Conservation (phyloP, 371 early-diverging fungal species). For the Mortierella sp. region DNA sequence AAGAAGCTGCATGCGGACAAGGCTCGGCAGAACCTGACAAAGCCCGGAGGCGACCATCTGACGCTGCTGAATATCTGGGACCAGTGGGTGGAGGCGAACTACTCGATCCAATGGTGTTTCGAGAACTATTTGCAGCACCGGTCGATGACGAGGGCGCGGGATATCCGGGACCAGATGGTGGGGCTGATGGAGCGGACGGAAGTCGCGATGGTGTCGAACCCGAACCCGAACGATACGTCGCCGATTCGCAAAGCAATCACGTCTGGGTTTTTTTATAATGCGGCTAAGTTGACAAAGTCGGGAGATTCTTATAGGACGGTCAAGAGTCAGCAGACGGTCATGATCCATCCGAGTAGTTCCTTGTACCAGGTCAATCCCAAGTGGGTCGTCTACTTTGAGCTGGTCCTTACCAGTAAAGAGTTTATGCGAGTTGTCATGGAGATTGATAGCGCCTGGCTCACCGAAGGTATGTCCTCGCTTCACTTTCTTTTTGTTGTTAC, state of each 20-base stretch:
- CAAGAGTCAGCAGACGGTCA: slow-evolving; percentile 92
- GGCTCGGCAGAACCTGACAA: slow-evolving; percentile 87
- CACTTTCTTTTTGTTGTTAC: neutral
- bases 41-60: slow-evolving; percentile 94
- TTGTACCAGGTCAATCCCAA: slow-evolving; percentile 80
- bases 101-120: slow-evolving; percentile 94
- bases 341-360: slow-evolving; percentile 94
- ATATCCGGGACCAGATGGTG: slow-evolving; percentile 95
- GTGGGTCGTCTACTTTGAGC: slow-evolving; percentile 94
- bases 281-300: slow-evolving; percentile 83
- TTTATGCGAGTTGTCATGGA: slow-evolving; percentile 97
- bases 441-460: slow-evolving; percentile 93
- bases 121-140: slow-evolving; percentile 97
- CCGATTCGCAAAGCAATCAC: slow-evolving; percentile 92
- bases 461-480: slow-evolving; percentile 72
- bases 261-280: slow-evolving; percentile 96
- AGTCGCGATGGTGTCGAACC: slow-evolving; percentile 82
- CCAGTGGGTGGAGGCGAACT: slow-evolving; percentile 96
- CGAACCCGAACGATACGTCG: slow-evolving; percentile 81
- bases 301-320: slow-evolving; percentile 94
- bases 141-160: slow-evolving; percentile 92
- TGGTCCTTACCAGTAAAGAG: slow-evolving; percentile 94
- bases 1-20: slow-evolving; percentile 95
- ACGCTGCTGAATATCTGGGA: slow-evolving; percentile 95
- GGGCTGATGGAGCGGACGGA: slow-evolving; percentile 95